Percentiles rank a stretch among this genome's conserved stretches.
Conservation (phyloP, 164 flowering plant species). For the Malania oleifera region DNA sequence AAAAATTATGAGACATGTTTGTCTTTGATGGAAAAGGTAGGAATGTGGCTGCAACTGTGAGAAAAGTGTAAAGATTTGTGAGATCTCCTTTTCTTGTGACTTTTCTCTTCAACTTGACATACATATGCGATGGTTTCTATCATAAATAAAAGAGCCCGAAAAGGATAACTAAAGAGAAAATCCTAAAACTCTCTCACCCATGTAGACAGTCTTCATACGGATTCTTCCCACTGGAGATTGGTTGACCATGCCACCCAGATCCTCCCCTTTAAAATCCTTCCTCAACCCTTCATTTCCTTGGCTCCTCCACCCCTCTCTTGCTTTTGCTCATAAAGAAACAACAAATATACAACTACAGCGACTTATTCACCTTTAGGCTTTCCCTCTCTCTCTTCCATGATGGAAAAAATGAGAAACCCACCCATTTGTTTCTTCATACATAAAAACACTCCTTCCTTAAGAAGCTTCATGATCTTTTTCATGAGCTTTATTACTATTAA, state of each 20-base stretch:
- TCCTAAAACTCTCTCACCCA: conserved; percentile 27
- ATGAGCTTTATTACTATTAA: background rate
- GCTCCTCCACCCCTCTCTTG: conserved; percentile 17
- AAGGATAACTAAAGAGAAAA: conserved; percentile 19
- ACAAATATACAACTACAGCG: background rate
- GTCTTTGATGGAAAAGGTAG: conserved; percentile 26
- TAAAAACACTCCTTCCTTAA: background rate
- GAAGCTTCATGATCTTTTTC: background rate
- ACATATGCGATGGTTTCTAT: conserved; percentile 27
- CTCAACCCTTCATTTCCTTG: conserved; percentile 18
- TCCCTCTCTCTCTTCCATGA: conserved; percentile 3
- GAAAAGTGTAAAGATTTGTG: conserved; percentile 47
- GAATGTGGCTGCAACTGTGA: conserved; percentile 46
- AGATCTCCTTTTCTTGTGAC: conserved; percentile 41
- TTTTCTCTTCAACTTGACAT: conserved; percentile 34
- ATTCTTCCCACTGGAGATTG: conserved; percentile 26
- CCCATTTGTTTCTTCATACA: background rate
- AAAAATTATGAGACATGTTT: conserved; percentile 8
- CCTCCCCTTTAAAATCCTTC: conserved; percentile 28
- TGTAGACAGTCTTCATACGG: conserved; percentile 44
- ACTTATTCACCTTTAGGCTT: background rate
- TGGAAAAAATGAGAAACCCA: background rate
- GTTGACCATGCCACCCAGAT: conserved; percentile 37
- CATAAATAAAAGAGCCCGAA: conserved; percentile 21
- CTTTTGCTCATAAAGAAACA: conserved; percentile 12